These are phyloP conservation scores for Cordyceps sp. DNA, from an alignment of 2,329 filamentous ascomycete genomes.

Conservation along the genomic window DNA sequence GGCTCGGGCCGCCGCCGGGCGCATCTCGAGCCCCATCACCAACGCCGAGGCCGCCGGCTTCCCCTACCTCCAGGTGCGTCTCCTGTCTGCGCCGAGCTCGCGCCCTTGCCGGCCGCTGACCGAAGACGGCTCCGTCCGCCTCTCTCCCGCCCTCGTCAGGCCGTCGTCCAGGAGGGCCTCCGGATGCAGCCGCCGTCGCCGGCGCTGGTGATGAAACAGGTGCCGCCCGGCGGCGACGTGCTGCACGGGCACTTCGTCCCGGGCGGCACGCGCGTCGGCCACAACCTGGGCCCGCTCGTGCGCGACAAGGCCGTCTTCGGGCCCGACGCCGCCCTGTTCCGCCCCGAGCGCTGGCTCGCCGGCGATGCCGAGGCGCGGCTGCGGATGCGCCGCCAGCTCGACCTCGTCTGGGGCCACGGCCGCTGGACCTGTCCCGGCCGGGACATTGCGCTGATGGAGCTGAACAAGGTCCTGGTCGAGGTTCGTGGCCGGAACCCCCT, in stretches of 20 bases:
- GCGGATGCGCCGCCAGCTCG: background rate
- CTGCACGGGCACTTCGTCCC: slow-evolving; percentile 13
- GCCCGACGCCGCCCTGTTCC: slow-evolving; percentile 11
- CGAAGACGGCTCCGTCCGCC: too few species aligned
- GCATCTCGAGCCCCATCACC: slow-evolving; percentile 23
- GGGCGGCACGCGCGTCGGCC: slow-evolving; percentile 11
- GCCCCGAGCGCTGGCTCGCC: slow-evolving; percentile 18
- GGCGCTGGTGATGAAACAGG: slow-evolving; percentile 17
- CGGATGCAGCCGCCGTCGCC: slow-evolving; percentile 27
- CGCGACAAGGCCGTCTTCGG: slow-evolving; percentile 14
- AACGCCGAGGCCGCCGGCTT: slow-evolving; percentile 19
- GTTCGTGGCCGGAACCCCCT: background rate
- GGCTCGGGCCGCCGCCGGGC: slow-evolving; percentile 21
- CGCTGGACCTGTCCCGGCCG: background rate
- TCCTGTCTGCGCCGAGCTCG: too few species aligned
- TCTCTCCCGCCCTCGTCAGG: too few species aligned
- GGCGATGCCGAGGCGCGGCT: background rate
- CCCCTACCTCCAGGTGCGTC: slow-evolving; percentile 28
- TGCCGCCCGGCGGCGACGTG: slow-evolving; percentile 11
- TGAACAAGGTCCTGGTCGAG: background rate
- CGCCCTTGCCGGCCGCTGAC: too few species aligned
- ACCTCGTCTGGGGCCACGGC: background rate
- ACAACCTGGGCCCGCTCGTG: slow-evolving; percentile 13
- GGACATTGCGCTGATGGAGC: background rate
- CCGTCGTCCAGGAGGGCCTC: slow-evolving; percentile 30